A percentile compares a stretch with the other conserved stretches of the same genome.
Conservation (phyloP, 1,284 basidiomycete genomes). For the Schizophyllum amplum region DNA sequence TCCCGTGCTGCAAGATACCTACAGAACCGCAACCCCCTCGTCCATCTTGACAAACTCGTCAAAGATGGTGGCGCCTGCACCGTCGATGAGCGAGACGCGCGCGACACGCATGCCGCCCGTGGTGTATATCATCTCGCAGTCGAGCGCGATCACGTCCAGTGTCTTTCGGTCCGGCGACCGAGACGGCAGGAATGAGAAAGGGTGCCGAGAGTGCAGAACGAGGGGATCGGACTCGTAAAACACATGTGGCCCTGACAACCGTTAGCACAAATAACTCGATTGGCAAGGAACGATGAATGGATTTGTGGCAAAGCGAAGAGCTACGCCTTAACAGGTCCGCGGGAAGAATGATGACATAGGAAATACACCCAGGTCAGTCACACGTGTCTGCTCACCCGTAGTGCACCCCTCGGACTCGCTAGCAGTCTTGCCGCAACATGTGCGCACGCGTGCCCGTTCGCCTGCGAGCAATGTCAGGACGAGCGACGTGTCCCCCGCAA, state of each 20-base stretch:
- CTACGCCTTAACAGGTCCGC: too few species aligned
- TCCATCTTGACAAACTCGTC: conserved; percentile 81
- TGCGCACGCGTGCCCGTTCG: conserved; percentile 55
- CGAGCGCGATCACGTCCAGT: conserved; percentile 73
- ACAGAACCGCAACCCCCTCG: conserved; percentile 74
- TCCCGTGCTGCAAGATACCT: too few species aligned
- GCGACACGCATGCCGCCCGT: conserved; percentile 85
- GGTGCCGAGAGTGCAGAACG: conserved; percentile 64
- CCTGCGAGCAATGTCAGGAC: conserved; percentile 33
- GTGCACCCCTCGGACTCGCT: conserved; percentile 18
- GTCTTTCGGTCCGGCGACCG: conserved; percentile 24
- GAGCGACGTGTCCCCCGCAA: conserved; percentile 16
- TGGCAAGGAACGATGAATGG: neutral
- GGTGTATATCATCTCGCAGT: conserved; percentile 92
- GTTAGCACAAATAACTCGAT: neutral
- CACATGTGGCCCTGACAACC: conserved; percentile 53
- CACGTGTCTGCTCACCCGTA: too few species aligned
- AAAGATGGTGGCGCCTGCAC: conserved; percentile 61
- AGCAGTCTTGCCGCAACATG: conserved; percentile 52
- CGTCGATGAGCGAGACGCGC: conserved; percentile 80
- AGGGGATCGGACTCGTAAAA: conserved; percentile 69
- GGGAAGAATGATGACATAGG: too few species aligned
- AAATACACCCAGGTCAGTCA: too few species aligned
- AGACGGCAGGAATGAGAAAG: conserved; percentile 52
- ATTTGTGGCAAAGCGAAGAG: neutral